Base-by-base conservation (phyloP, 1,284 basidiomycete species). In the Tetrapyrgos nigripes region DNA sequence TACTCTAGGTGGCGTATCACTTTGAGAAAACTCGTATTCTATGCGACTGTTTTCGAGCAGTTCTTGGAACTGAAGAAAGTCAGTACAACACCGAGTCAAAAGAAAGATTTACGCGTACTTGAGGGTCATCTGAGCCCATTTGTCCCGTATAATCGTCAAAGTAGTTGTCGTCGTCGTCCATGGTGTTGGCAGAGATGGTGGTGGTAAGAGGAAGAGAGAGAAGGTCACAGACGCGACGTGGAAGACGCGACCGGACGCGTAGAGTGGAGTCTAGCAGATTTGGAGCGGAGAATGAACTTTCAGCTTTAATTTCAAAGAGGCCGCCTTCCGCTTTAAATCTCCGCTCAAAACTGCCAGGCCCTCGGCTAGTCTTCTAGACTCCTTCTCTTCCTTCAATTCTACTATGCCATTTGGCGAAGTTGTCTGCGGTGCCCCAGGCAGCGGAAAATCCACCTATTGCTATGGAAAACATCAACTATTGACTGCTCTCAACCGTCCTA, bases 381-480 rank as follows among this genome's bases (percentile, higher is more conserved):
- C n/a, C n/a, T 33, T 33, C 31, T 51, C 23, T 51, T 26, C 26
- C n/a, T 49, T 9, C 8, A 14, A 17, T 33, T 2, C 51, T 44
- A 53, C 23, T 54, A 93, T 93, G 91, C 88, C 91, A 4, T 94
- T 93, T 67, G 92, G 92, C 35, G 92, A 94, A 74, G 78, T 96
- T 54, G 92, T 98, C 51, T 94, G 94, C 61, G 96, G 96, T 14
- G 91, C 95, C 17, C 96, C 96, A 19, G 96, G 96, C 9, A 91
- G 91, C 40, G 96, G 96, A 24, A 98, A 97, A 80, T 93, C 94
- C 1, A 97, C 95, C 0, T 97, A 97, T 71, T 96, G 94, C 74
- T 87, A 93, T 69, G 96, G 96, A 48, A 93, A 97, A 79, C 83
- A 96, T 68, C 96, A 97, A 73, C 92, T 98, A 43, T 90, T 97